Evolutionary conservation across 768 basidiomycete species (phyloP).

Genomic region (Tricholoma furcatifolium): DNA sequence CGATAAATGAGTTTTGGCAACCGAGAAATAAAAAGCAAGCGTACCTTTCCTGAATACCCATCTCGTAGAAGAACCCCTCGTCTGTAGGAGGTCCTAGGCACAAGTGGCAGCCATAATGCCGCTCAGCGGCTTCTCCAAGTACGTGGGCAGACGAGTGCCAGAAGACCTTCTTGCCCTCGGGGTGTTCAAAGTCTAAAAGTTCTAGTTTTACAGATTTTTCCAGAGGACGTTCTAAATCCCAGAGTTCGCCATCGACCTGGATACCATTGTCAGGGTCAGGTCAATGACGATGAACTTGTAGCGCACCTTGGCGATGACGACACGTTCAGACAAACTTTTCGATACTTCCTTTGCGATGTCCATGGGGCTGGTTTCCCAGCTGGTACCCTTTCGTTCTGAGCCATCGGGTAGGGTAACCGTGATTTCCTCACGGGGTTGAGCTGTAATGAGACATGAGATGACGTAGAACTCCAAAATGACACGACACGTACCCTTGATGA

Average conservation of each 20-base stretch:
- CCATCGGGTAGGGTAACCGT: slow-evolving; percentile 85
- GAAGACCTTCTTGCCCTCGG: slow-evolving; percentile 96
- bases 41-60: slow-evolving; percentile 83
- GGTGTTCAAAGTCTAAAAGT: slow-evolving; percentile 89
- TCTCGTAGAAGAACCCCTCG: slow-evolving; percentile 99
- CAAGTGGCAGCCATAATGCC: slow-evolving; percentile 95
- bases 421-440: slow-evolving; percentile 83
- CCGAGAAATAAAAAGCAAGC: slow-evolving; percentile 1
- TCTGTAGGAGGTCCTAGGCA: slow-evolving; percentile 97
- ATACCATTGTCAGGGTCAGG: slow-evolving; percentile 1
- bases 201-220: slow-evolving; percentile 81
- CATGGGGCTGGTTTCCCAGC: slow-evolving; percentile 96
- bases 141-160: slow-evolving; percentile 99
- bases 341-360: slow-evolving; percentile 86
- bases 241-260: slow-evolving; percentile 82
- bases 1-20: background rate
- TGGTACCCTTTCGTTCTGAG: slow-evolving; percentile 74
- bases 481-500: slow-evolving; percentile 59
- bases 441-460: slow-evolving; percentile 29
- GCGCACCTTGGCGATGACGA: slow-evolving; percentile 89
- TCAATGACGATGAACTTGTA: background rate
- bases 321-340: slow-evolving; percentile 81
- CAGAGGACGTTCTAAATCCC: slow-evolving; percentile 96
- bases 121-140: slow-evolving; percentile 93
- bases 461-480: background rate